Evolutionary conservation across 495 filamentous ascomycete genomes (phyloP), one percentile per base, ranked within the genome.

Genomic region (Parachaetomium inaequale): DNA sequence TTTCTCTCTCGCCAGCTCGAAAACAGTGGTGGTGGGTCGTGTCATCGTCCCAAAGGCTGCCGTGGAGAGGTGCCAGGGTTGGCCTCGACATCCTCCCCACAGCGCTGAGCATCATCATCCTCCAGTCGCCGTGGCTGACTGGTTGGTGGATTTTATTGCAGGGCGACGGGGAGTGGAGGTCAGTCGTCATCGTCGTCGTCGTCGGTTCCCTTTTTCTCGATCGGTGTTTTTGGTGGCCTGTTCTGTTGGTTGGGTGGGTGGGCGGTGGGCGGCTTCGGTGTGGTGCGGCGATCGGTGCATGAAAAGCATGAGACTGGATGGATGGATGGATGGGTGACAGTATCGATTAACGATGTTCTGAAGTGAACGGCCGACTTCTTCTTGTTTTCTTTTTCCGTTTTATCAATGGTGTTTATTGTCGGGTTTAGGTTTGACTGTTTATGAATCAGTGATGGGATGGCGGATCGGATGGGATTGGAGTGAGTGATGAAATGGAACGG

Each of bases 41-140:
- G 5, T 11, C 40, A 4, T 43, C 12, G 17, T n/a, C 40, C 1
- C 47, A 2, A 51, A 51, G 47, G 47, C 28, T 51, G 47, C 47
- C 47, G 47, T 32, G 45, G 29, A 54, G 51, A 21, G 32, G 31
- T 34, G 29, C 31, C 51, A 5, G 31, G 29, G 31, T 12, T 2
- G 14, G 12, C 19, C 31, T 51, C 43, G 53, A 47, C 52, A 63
- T 45, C 49, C 47, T 38, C 36, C 21, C 47, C 47, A 51, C 47
- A 51, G 26, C 5, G 32, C 32, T 34, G 42, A 17, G 12, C 17
- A 45, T 17, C 38, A 12, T 15, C 38, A 12, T 7, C 7, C 46
- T 50, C 14, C 7, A 11, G 46, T 4, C 7, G 23, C 46, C 7
- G 5, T 7, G 46, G 8, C 8, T 14, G 43, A 17, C 5, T 3